Percentiles rank a stretch among this genome's conserved stretches.
phyloP scores from a whole-genome alignment of 371 early-diverging fungal genomes.

The Actinomortierella wolfii region DNA sequence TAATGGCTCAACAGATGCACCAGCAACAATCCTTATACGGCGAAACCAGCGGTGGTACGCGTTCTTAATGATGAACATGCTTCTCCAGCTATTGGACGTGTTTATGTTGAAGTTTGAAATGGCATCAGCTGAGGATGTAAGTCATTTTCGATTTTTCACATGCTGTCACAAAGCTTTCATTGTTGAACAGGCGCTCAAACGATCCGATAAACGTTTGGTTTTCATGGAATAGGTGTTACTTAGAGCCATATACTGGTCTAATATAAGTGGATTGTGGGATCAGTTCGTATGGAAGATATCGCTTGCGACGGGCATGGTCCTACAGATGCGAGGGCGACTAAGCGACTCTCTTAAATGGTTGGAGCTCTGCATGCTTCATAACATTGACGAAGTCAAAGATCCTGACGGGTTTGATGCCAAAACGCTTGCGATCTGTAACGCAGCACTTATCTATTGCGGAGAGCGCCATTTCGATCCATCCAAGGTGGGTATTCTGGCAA shows the following conservation, averaged over 20 bases:
- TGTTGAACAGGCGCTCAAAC: not conserved
- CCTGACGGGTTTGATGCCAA: conserved; percentile 40
- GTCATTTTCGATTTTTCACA: not conserved
- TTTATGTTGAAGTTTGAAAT: conserved; percentile 34
- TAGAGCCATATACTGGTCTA: conserved; percentile 40
- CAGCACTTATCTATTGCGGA: conserved; percentile 31
- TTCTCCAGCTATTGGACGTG: conserved; percentile 32
- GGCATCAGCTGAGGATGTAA: conserved; percentile 34
- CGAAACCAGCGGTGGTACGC: conserved; percentile 43
- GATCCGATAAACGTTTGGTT: conserved; percentile 8
- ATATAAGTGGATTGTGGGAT: conserved; percentile 33
- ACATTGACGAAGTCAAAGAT: conserved; percentile 12
- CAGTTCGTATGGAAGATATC: conserved; percentile 32
- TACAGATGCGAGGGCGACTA: conserved; percentile 29
- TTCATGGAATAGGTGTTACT: conserved; percentile 1
- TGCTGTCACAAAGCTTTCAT: not conserved
- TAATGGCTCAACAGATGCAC: conserved; percentile 11
- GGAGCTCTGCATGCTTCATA: conserved; percentile 25
- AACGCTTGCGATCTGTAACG: conserved; percentile 32
- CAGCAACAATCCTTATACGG: conserved; percentile 18
- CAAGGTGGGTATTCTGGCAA: conserved; percentile 8
- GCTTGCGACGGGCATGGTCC: conserved; percentile 29
- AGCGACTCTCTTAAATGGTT: conserved; percentile 40
- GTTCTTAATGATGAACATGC: conserved; percentile 38
- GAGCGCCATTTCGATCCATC: conserved; percentile 12